These are phyloP conservation scores for Populus hybrid DNA, from an alignment of 441 rosid species.

Conservation along the genomic window DNA sequence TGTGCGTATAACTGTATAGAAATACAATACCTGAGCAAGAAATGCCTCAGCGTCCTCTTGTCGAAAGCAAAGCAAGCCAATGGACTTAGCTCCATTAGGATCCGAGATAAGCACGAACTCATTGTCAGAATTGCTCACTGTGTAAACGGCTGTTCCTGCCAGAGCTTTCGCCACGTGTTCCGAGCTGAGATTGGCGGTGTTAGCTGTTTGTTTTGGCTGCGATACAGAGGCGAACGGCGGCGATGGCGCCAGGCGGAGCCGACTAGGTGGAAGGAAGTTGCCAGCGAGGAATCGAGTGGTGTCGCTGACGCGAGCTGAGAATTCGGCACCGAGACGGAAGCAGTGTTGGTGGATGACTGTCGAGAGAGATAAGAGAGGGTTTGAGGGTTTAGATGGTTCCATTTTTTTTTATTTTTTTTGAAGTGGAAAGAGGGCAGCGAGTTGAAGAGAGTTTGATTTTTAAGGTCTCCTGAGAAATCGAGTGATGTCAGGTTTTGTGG, in stretches of 20 bases:
- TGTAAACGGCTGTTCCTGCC: conserved; percentile 70
- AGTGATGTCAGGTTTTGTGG: background rate
- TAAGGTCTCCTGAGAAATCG: background rate
- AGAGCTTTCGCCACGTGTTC: conserved; percentile 72
- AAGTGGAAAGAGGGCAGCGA: background rate
- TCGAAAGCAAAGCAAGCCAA: conserved; percentile 87
- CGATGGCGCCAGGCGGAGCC: conserved; percentile 24
- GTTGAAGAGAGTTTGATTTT: background rate
- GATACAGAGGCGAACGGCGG: conserved; percentile 60
- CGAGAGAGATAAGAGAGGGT: conserved; percentile 66
- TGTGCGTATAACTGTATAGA: background rate
- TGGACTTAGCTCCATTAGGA: conserved; percentile 72
- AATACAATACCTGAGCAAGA: conserved; percentile 58
- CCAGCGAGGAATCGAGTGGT: conserved; percentile 43
- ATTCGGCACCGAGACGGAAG: conserved; percentile 52
- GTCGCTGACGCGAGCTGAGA: conserved; percentile 58
- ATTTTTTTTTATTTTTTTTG: conserved; percentile 7
- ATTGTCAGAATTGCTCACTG: conserved; percentile 80
- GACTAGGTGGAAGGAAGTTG: conserved; percentile 21
- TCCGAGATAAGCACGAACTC: conserved; percentile 93
- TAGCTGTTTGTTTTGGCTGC: conserved; percentile 39
- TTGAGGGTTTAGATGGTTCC: conserved; percentile 57
- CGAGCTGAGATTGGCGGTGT: conserved; percentile 36
- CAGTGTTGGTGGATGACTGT: conserved; percentile 69
- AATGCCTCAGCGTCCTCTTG: conserved; percentile 91